Conservation (phyloP, 495 filamentous ascomycete species). For the Oidiodendron maius region DNA sequence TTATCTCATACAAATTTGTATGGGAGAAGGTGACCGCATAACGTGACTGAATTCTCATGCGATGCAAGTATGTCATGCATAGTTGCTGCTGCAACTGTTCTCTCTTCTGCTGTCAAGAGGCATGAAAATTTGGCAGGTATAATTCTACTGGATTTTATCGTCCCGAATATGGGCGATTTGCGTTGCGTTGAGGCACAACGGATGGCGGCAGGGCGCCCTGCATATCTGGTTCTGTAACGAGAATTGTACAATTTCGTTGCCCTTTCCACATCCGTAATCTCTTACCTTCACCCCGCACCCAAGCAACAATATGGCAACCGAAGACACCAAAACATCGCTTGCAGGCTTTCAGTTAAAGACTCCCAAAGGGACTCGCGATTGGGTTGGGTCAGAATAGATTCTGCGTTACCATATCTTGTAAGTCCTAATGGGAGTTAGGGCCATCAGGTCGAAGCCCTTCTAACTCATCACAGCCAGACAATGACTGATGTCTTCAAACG, state of each 20-base stretch:
- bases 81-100: slow-evolving; percentile 16
- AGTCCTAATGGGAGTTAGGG: not conserved
- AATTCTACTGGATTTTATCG: too few species aligned
- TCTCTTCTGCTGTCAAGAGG: too few species aligned
- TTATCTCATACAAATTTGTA: slow-evolving; percentile 19
- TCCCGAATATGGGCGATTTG: too few species aligned
- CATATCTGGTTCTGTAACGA: too few species aligned
- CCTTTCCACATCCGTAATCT: not conserved
- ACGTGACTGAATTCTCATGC: slow-evolving; percentile 14
- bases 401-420: slow-evolving; percentile 7
- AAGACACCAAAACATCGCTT: not conserved
- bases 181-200: too few species aligned
- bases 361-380: slow-evolving; percentile 37
- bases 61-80: slow-evolving; percentile 22
- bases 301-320: not conserved
- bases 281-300: not conserved
- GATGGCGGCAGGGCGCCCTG: too few species aligned
- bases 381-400: slow-evolving; percentile 23
- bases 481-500: slow-evolving; percentile 81
- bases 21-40: slow-evolving; percentile 20
- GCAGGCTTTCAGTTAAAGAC: slow-evolving; percentile 38
- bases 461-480: slow-evolving; percentile 64
- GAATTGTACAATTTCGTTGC: not conserved
- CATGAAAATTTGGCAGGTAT: too few species aligned
- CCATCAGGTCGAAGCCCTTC: slow-evolving; percentile 62